Base-by-base conservation (phyloP, 2,329 filamentous ascomycete genomes). In the Paraphoma sp. region DNA sequence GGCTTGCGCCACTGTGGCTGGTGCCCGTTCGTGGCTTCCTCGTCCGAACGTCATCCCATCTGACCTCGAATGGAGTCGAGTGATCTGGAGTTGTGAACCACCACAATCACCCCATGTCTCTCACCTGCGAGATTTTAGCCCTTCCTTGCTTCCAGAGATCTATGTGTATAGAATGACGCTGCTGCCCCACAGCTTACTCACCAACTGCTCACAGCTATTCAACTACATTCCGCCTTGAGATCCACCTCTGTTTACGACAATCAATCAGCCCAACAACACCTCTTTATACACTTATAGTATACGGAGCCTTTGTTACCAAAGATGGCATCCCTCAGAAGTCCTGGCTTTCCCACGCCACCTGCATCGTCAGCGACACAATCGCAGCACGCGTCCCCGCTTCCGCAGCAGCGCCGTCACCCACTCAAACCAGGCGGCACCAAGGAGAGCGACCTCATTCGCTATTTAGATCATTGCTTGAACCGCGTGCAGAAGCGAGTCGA, bases 391-490 rank as follows among this genome's bases (percentile, higher is more conserved):
- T 70, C 67, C 7, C 73, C 78, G 5, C 81, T 88, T 4, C 85
- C 84, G 0, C 79, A 80, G 53, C 82, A 84, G 23, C 81, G 86
- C 42, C 72, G 74, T 7, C 78, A 81, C 43, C 84, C 85, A 1
- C 75, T 88, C 7, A 79, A 78, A 41, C 74, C 84, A 0, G 86
- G 86, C 30, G 84, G 85, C 11, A 71, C 77, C 23, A 87, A 87
- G 72, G 86, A 89, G 69, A 82, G 80, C 36, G 77, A 80, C 6
- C 80, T 87, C 58, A 86, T 87, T 51, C 80, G 82, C 53, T 83
- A 85, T 67, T 77, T 87, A 12, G 86, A 88, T 59, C 77, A 79
- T 44, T 78, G 77, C 12, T 74, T 87, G 17, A 68, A 65, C 31
- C 48, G 52, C 2, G 56, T 74, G 9, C 69, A 73, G 43, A 69